Percentiles rank a stretch among this genome's conserved stretches.
phyloP scores from a whole-genome alignment of 805 yeast species.

The Schwanniomyces occidentalis region DNA sequence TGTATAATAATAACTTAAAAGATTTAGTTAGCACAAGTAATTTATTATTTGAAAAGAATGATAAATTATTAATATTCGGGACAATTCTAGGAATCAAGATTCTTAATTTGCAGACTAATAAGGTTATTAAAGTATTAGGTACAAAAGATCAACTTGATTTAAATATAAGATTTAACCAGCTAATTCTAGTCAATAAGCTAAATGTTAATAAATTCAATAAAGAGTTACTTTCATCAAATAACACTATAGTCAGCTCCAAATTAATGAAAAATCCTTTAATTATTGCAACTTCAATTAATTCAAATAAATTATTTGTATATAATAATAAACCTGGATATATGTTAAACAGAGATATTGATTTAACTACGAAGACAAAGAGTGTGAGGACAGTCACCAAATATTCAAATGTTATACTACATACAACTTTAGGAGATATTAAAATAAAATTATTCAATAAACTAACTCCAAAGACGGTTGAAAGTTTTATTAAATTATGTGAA shows the following conservation, averaged over 20 bases:
- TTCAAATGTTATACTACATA: conserved; percentile 22
- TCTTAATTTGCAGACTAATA: conserved; percentile 9
- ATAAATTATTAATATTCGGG: conserved; percentile 10
- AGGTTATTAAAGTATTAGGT: conserved; percentile 11
- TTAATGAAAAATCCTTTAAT: conserved; percentile 12
- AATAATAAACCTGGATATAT: conserved; percentile 2
- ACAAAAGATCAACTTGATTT: conserved; percentile 9
- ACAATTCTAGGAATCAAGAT: conserved; percentile 11
- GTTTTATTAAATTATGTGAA: conserved; percentile 35
- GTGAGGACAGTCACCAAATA: neutral
- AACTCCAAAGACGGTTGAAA: conserved; percentile 44
- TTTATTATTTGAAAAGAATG: conserved; percentile 10
- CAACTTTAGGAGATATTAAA: conserved; percentile 45
- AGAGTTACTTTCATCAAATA: conserved; percentile 18
- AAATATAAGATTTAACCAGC: conserved; percentile 8
- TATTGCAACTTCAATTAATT: conserved; percentile 11
- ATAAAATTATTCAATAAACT: conserved; percentile 31
- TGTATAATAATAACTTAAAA: neutral
- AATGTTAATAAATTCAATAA: conserved; percentile 9
- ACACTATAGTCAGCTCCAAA: conserved; percentile 15
- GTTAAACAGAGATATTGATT: conserved; percentile 10
- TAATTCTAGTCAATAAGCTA: conserved; percentile 12
- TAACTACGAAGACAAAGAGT: conserved; percentile 4
- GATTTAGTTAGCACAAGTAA: conserved; percentile 1
- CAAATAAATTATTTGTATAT: conserved; percentile 13